phyloP scores from a whole-genome alignment of 768 basidiomycete species.

The Boletus patriciae region DNA sequence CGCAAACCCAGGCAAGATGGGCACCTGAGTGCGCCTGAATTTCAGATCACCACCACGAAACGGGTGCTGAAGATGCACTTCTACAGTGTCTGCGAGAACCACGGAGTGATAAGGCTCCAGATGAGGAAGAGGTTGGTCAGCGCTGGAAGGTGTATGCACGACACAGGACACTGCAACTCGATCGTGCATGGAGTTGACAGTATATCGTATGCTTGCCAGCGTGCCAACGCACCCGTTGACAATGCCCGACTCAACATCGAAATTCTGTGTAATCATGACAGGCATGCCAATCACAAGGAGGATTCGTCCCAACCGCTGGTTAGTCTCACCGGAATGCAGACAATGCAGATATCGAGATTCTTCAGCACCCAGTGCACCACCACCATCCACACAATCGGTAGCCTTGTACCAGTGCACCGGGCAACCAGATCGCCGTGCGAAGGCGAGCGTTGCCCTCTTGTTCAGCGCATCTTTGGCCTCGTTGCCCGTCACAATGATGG shows the following conservation, averaged over 20 bases:
- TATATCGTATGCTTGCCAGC: background rate
- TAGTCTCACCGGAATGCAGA: background rate
- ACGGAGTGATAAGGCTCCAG: background rate
- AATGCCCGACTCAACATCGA: background rate
- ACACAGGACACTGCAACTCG: background rate
- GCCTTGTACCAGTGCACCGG: background rate
- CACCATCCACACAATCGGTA: no score
- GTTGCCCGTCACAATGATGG: no score
- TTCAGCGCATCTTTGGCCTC: no score
- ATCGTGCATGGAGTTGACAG: rapidly evolving
- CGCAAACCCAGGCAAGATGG: background rate
- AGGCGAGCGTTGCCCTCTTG: background rate
- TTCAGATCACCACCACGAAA: background rate
- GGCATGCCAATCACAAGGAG: background rate
- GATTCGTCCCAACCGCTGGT: background rate
- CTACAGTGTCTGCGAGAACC: background rate
- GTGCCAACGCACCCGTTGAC: background rate
- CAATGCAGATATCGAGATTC: no score
- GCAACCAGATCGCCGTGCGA: background rate
- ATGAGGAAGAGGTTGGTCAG: background rate
- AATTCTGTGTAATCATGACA: background rate
- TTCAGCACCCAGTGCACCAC: no score
- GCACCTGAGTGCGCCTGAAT: background rate
- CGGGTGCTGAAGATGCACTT: background rate
- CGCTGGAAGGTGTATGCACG: background rate